Evolutionary conservation across 345 rosid genomes (phyloP).

Genomic region (Combretum micranthum): DNA sequence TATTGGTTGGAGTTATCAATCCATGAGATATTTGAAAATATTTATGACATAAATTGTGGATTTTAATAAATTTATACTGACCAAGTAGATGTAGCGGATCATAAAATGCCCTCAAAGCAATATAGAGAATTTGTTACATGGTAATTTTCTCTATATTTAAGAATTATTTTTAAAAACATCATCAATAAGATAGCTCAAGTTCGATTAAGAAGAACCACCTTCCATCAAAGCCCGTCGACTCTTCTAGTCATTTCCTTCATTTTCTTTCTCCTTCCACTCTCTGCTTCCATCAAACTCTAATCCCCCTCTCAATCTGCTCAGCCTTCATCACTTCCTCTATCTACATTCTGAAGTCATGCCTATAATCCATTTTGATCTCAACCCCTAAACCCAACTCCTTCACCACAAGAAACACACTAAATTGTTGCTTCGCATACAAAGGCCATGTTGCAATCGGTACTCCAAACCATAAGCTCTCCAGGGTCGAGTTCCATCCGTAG

Average conservation of each 20-base stretch:
- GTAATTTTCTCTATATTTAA: too few relatives aligned
- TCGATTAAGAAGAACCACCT: conserved; percentile 40
- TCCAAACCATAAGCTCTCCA: conserved; percentile 52
- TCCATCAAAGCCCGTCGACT: conserved; percentile 28
- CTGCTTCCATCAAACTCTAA: conserved; percentile 33
- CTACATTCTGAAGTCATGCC: background rate
- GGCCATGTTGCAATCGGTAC: conserved; percentile 53
- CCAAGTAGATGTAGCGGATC: too few relatives aligned
- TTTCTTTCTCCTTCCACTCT: conserved; percentile 14
- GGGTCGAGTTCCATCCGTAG: conserved; percentile 53
- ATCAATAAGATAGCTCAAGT: conserved; percentile 18
- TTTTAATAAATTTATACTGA: too few relatives aligned
- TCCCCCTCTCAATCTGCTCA: conserved; percentile 31
- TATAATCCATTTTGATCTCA: conserved; percentile 10
- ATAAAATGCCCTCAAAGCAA: too few relatives aligned
- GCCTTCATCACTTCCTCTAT: conserved; percentile 8
- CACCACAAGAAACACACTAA: conserved; percentile 44
- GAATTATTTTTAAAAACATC: conserved; percentile 11
- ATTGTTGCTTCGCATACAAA: conserved; percentile 38
- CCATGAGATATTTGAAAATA: too few relatives aligned
- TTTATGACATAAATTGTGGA: too few relatives aligned
- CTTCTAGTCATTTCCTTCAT: conserved; percentile 21
- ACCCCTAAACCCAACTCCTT: conserved; percentile 34
- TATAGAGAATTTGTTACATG: too few relatives aligned
- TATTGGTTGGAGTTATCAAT: too few relatives aligned